Percentiles rank a stretch among this genome's conserved stretches.
Evolutionary conservation across 768 basidiomycete genomes (phyloP).

Genomic region (Coprinopsis sp.): DNA sequence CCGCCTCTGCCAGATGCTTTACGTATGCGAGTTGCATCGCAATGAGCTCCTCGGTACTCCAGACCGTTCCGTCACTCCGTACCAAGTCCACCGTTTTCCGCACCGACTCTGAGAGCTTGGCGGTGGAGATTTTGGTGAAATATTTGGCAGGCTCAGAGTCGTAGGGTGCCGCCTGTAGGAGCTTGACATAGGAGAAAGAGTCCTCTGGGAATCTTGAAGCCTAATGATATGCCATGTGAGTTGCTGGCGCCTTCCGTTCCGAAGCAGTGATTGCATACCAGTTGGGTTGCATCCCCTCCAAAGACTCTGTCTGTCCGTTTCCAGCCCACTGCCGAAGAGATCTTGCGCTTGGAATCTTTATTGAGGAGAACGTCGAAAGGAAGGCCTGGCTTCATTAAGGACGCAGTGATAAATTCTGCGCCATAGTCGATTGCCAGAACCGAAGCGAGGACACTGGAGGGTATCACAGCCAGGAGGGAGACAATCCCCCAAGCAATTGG

Average conservation of each 20-base stretch:
- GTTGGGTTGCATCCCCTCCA: conserved; percentile 81
- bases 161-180: conserved; percentile 68
- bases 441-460: conserved; percentile 54
- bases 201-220: conserved; percentile 89
- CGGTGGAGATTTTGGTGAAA: conserved; percentile 52
- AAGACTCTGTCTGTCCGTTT: conserved; percentile 88
- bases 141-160: conserved; percentile 56
- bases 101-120: conserved; percentile 46
- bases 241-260: not conserved
- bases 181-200: conserved; percentile 82
- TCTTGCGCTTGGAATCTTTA: conserved; percentile 96
- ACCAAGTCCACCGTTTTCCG: conserved; percentile 59
- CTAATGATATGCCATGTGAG: conserved; percentile 34
- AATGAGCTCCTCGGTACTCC: conserved; percentile 85
- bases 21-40: conserved; percentile 94
- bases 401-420: conserved; percentile 95
- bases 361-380: conserved; percentile 96
- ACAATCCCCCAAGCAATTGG: conserved; percentile 34
- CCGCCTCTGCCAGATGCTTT: conserved; percentile 77
- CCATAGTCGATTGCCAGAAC: conserved; percentile 98
- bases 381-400: conserved; percentile 87
- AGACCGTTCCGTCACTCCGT: conserved; percentile 61
- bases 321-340: conserved; percentile 86
- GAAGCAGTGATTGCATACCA: conserved; percentile 50
- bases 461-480: conserved; percentile 35